Percentiles rank a stretch among this genome's conserved stretches.
phyloP scores from a whole-genome alignment of 768 basidiomycete species.

The Lepiota subincarnata region DNA sequence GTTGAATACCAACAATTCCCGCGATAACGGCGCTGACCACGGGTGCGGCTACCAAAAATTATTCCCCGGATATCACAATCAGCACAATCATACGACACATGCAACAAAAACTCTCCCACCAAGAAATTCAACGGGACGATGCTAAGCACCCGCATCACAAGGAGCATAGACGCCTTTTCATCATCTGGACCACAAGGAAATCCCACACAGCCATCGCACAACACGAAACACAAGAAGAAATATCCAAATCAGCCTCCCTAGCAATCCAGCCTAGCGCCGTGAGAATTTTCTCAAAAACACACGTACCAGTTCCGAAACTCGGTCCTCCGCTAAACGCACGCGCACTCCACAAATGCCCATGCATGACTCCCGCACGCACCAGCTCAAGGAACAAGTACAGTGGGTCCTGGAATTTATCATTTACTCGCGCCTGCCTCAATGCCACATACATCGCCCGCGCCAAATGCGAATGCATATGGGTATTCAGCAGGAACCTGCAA shows the following conservation, averaged over 20 bases:
- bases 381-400: conserved; percentile 94
- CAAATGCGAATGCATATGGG: conserved; percentile 84
- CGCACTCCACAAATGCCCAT: conserved; percentile 87
- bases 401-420: conserved; percentile 98
- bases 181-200: conserved; percentile 55
- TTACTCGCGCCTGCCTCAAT: conserved; percentile 71
- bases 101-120: conserved; percentile 40
- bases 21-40: conserved; percentile 95
- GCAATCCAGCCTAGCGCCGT: conserved; percentile 2
- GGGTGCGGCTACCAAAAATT: conserved; percentile 63
- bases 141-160: conserved; percentile 95
- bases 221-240: conserved; percentile 4
- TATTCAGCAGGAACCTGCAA: conserved; percentile 78
- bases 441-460: conserved; percentile 90
- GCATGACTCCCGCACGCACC: conserved; percentile 94
- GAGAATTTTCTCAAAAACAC: conserved; percentile 9
- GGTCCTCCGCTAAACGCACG: conserved; percentile 92
- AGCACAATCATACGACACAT: conserved; percentile 1
- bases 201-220: conserved; percentile 2
- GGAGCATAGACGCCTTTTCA: conserved; percentile 89
- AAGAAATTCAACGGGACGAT: conserved; percentile 95
- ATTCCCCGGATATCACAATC: conserved; percentile 4
- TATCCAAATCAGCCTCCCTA: conserved; percentile 8
- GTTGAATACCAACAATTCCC: conserved; percentile 97
- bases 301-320: conserved; percentile 85